Base-by-base conservation (phyloP, 495 filamentous ascomycete species). In the Penicillium arizonense region DNA sequence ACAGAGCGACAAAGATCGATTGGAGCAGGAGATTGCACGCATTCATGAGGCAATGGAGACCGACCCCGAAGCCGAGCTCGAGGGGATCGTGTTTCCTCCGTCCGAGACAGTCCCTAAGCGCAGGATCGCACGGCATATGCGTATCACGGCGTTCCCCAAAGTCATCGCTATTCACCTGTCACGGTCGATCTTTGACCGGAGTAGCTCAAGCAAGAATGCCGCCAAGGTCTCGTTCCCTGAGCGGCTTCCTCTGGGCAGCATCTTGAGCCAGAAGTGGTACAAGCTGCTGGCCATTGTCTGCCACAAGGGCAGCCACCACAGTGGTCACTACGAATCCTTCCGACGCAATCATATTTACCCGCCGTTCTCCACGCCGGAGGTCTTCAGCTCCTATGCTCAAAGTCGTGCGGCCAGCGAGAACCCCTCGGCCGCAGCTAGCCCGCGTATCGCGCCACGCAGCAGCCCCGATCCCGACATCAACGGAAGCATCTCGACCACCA, bases 311-410 rank as follows among this genome's bases (percentile, higher is more conserved):
- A 95, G 88, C 53, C 94, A 99, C 70, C 85, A 96, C 59, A 96
- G 90, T 52, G 94, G 94, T 1, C 94, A 99, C 66, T 99, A 99
- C 69, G 94, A 99, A 66, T 90, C 91, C 2, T 97, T 97, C 71
- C 82, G 94, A 26, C 82, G 94, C n/a, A 96, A 97, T 67, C 84
- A 85, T 50, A 64, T 86, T 34, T 85, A 79, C 45, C 75, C 82
- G 1, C 90, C 91, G 0, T 97, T 83, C 59, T 89, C 90, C 0
- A 97, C 90, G 1, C 89, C 90, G 0, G 82, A 87, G 63, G 80
- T 82, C 0, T 90, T 92, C 69, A 84, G 86, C 40, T 74, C 80
- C 6, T 85, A 84, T 7, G 86, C 82, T 3, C 82, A 84, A 21
- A 89, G 87, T 59, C 79, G 74, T 16, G 70, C 65, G 11, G 59